phyloP scores from a whole-genome alignment of 2,329 filamentous ascomycete genomes.

The Alternaria infectoria region DNA sequence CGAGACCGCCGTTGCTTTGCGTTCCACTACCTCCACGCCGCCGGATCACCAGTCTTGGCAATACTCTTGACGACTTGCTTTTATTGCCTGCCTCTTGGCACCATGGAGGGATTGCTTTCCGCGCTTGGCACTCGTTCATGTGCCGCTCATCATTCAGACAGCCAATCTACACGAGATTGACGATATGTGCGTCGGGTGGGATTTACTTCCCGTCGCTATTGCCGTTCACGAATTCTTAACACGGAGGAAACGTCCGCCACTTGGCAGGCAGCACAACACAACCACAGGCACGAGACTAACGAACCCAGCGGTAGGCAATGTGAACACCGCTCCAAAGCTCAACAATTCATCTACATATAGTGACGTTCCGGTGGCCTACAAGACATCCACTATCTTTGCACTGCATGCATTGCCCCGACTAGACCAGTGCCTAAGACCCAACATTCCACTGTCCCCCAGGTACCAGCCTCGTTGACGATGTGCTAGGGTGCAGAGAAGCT shows the following conservation, averaged over 20 bases:
- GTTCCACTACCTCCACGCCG: not conserved
- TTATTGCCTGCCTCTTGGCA: conserved; percentile 22
- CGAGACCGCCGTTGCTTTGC: not conserved
- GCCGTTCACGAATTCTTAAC: not conserved
- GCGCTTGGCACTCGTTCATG: conserved; percentile 27
- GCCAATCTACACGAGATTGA: conserved; percentile 11
- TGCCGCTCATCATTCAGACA: not conserved
- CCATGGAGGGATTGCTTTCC: conserved; percentile 25
- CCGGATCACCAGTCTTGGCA: conserved; percentile 16
- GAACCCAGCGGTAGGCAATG: not conserved
- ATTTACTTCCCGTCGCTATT: not conserved
- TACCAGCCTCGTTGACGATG: not conserved
- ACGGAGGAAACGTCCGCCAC: not conserved
- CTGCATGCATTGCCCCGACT: not conserved
- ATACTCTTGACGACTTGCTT: conserved; percentile 10
- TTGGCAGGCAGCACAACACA: not conserved
- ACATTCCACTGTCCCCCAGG: not conserved
- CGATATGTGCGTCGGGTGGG: not conserved
- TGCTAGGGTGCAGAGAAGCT: conserved; percentile 1
- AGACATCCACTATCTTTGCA: not conserved
- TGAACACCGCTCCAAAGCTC: not conserved
- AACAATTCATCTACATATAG: not conserved
- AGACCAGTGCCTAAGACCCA: not conserved
- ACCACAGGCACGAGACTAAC: not conserved
- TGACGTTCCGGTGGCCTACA: not conserved